phyloP scores from a whole-genome alignment of 2,329 filamentous ascomycete species.

The Fusarium nanum region DNA sequence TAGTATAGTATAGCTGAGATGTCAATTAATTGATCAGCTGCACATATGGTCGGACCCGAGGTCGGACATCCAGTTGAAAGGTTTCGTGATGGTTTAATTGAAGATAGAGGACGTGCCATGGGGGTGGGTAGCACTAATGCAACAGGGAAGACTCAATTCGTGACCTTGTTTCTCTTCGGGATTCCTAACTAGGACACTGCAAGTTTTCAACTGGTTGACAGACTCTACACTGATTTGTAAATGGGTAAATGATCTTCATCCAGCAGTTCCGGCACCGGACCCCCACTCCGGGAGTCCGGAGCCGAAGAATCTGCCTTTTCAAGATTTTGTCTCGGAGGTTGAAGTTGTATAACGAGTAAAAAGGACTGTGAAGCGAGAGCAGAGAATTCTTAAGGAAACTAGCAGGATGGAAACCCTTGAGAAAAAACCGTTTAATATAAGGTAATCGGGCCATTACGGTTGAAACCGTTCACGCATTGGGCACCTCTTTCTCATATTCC shows the following conservation, averaged over 20 bases:
- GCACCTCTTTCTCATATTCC: constrained; percentile 15
- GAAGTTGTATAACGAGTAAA: constrained; percentile 15
- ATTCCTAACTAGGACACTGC: constrained; percentile 28
- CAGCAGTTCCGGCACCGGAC: constrained; percentile 24
- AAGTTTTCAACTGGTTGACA: constrained; percentile 8
- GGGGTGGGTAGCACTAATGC: constrained; percentile 24
- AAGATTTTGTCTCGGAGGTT: constrained; percentile 8
- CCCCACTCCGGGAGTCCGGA: constrained; percentile 31
- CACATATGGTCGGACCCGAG: constrained; percentile 16
- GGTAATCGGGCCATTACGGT: constrained; percentile 34
- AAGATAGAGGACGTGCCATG: constrained; percentile 14
- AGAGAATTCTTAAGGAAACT: background rate
- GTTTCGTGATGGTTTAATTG: constrained; percentile 15
- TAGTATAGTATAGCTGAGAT: background rate
- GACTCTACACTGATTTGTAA: constrained; percentile 30
- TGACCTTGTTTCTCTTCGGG: constrained; percentile 29
- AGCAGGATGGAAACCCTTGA: background rate
- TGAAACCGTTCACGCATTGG: constrained; percentile 26
- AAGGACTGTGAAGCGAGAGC: constrained; percentile 10
- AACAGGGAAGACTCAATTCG: constrained; percentile 10
- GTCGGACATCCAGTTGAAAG: constrained; percentile 26
- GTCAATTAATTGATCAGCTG: constrained; percentile 19
- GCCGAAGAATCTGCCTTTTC: constrained; percentile 28
- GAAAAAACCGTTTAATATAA: background rate
- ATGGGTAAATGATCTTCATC: constrained; percentile 27